Conservation (phyloP, 345 rosid genomes). For the Eutrema yunnanense region DNA sequence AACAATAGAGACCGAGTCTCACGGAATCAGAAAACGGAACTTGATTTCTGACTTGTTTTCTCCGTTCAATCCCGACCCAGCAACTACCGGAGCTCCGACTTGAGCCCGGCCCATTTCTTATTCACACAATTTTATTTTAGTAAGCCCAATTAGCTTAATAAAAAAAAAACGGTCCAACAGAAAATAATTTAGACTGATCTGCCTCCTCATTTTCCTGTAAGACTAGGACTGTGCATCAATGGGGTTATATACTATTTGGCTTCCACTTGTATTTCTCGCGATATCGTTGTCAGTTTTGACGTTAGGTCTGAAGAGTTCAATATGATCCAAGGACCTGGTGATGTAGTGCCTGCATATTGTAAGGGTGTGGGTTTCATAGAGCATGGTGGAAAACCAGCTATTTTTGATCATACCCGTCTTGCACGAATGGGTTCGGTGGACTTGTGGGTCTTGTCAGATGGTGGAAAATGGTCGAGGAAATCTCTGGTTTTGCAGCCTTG, state of each 20-base stretch:
- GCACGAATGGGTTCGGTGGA: not conserved
- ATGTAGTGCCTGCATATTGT: not conserved
- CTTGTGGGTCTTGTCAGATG: not conserved
- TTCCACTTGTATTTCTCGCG: not conserved
- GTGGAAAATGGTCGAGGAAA: not conserved
- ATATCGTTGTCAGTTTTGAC: not conserved
- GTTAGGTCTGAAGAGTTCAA: not conserved
- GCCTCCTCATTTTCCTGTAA: not conserved
- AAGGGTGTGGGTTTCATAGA: not conserved
- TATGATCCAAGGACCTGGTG: not conserved
- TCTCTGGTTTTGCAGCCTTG: not conserved
- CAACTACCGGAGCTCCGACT: too few species aligned
- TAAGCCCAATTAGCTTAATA: too few species aligned
- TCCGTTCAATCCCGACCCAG: too few species aligned
- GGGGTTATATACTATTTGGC: constrained; percentile 13
- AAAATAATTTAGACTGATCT: not conserved
- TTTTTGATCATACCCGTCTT: not conserved
- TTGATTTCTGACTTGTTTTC: too few species aligned
- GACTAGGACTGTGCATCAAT: not conserved
- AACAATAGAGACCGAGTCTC: too few species aligned
- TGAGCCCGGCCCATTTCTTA: too few species aligned
- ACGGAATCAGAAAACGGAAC: too few species aligned
- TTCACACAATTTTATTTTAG: too few species aligned
- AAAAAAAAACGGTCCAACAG: too few species aligned
- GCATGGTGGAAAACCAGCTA: not conserved